phyloP scores from a whole-genome alignment of 75 land plant species.

The Picea glauca region DNA sequence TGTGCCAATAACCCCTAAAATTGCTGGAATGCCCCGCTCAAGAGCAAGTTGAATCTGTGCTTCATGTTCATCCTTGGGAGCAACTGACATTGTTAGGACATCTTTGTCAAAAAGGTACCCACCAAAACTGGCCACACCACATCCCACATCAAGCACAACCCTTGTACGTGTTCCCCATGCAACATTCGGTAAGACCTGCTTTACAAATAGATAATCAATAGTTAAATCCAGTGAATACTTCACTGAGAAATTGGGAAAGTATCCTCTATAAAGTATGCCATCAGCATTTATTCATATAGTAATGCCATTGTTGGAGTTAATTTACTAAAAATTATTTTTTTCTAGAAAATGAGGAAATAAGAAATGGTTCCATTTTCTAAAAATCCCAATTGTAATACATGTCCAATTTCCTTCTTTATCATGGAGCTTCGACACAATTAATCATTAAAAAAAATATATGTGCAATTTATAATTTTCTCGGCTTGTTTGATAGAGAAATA shows the following conservation, averaged over 20 bases:
- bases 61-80: conserved; percentile 78
- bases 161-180: conserved; percentile 67
- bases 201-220: not conserved
- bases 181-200: conserved; percentile 64
- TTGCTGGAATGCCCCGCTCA: conserved; percentile 67
- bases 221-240: not conserved
- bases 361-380: not conserved
- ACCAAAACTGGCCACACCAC: conserved; percentile 88
- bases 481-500: not conserved
- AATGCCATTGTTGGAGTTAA: not conserved
- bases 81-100: conserved; percentile 67
- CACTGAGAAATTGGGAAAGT: not conserved
- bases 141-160: conserved; percentile 77
- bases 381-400: not conserved
- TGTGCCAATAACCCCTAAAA: conserved; percentile 76
- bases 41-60: conserved; percentile 76
- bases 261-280: not conserved
- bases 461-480: not conserved
- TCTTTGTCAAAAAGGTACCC: conserved; percentile 51
- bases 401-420: not conserved
- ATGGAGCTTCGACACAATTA: not conserved
- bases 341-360: not conserved
- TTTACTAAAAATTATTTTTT: not conserved
- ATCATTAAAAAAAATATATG: not conserved
- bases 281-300: not conserved